Evolutionary conservation across 163 green algal genomes (phyloP), one percentile per base, ranked within the genome.

Genomic region (Scenedesmus sp.): DNA sequence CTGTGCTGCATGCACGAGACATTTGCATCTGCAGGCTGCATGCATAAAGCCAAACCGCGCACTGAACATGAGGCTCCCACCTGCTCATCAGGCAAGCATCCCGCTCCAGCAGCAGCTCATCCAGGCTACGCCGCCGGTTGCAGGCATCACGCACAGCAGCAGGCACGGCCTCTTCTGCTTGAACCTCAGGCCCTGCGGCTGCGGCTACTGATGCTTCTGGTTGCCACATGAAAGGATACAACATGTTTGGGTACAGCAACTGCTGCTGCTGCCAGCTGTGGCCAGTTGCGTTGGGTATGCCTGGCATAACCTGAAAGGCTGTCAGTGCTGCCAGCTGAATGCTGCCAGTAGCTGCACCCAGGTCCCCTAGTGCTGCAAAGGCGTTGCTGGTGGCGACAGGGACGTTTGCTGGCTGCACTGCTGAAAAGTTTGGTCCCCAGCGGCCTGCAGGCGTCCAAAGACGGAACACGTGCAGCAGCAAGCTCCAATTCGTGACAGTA

Each of bases 281-380:
- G 33, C 33, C 73, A 53, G 6, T 3, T 82, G 37, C 73, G 15
- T 37, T 12, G 24, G 42, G 37, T 6, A 84, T 84, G 51, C 13
- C 51, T 84, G 76, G 44, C 40, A 61, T 15, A 15, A 51, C 40
- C 2, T 16, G 18, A 18, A 37, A 16, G 3, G 16, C 78, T 44
- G 78, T 24, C 15, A 84, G 78, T 5, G 37, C 40, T 84, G 13
- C 10, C 15, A 51, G 40, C 15, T 33, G 42, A 6, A 22, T 10
- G 20, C n/a, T 44, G n/a, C 53, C 61, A 26, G 83, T 33, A 65
- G 83, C 83, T 80, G 61, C 83, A 81, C 40, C 59, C 12, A 61
- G 33, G 22, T 22, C 83, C 46, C 40, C 42, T 20, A 84, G 78
- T 53, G 78, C 78, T 59, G 35, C 37, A 61, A 49, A 80, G 3